Evolutionary conservation across 805 yeast genomes (phyloP).

Genomic region (Metschnikowia proteae): DNA sequence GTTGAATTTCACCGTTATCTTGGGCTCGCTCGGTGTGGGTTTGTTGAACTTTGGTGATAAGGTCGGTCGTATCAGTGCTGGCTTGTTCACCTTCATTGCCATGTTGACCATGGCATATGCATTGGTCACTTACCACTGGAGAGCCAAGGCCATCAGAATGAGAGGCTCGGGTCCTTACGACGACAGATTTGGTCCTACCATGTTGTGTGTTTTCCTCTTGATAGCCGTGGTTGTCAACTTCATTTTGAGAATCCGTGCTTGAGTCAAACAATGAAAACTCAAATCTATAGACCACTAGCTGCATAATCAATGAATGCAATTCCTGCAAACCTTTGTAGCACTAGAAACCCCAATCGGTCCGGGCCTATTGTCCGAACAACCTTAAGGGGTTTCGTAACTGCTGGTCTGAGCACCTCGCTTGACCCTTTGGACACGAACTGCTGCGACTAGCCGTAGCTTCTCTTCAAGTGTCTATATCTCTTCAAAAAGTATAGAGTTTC

Average conservation of each 20-base stretch:
- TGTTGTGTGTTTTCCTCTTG: constrained; percentile 88
- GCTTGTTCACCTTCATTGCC: constrained; percentile 89
- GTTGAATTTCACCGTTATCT: constrained; percentile 97
- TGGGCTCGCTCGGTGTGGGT: constrained; percentile 96
- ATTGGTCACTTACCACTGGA: constrained; percentile 94
- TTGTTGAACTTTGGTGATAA: constrained; percentile 93
- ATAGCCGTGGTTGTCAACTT: constrained; percentile 94
- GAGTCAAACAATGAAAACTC: neutral
- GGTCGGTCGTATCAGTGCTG: constrained; percentile 89
- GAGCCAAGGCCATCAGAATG: constrained; percentile 96
- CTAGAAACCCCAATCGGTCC: no score
- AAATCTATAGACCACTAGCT: neutral
- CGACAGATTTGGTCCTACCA: constrained; percentile 97
- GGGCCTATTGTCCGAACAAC: no score
- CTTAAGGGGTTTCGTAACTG: no score
- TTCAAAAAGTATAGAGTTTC: constrained; percentile 31
- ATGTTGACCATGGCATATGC: constrained; percentile 98
- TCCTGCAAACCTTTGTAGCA: neutral
- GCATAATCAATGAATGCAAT: neutral
- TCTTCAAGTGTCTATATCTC: constrained; percentile 30
- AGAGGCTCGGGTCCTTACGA: constrained; percentile 99
- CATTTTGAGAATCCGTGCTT: constrained; percentile 69
- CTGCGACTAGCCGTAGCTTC: constrained; percentile 25
- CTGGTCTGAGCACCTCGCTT: no score
- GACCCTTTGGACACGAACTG: neutral